Evolutionary conservation across 306 rosid genomes (phyloP), one percentile per base, ranked within the genome.

Genomic region (Astragalus membranaceus): DNA sequence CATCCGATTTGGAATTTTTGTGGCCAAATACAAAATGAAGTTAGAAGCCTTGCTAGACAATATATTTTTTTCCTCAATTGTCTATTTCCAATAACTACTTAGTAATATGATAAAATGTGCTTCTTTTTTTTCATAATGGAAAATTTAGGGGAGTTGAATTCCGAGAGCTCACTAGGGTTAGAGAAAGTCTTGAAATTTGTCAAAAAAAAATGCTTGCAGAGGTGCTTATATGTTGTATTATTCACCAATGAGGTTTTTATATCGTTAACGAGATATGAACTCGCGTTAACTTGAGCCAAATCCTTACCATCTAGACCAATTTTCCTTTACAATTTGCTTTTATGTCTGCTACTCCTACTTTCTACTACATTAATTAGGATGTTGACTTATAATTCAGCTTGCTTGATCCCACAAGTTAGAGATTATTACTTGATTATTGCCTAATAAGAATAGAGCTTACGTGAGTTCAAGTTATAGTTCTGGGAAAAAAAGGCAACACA

Each of bases 341-440:
- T 26, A 17, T 67, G 48, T 55, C 20, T 17, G 57, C 26, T 50
- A 52, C 42, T 46, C 46, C 53, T 58, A 17, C 73, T 70, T 74
- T 74, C 52, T 53, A 62, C 30, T 17, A 44, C 56, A 74, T 74
- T 70, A 58, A 82, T 65, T 44, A 58, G 6, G 75, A 74, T 26
- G 66, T 70, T n/a, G 83, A 78, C 83, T 52, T 50, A 11, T 35
- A 59, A 61, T 50, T 67, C 6, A 29, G 20, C 54, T 70, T 74
- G 75, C 60, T 36, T 78, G 42, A 69, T 78, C 69, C 17, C 11
- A 29, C 77, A 59, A 74, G 78, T 26, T 64, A 17, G n/a, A 56
- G 5, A 73, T 49, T 14, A 51, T 79, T 75, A 58, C 70, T 42
- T 11, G 12, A 48, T 63, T 63, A 63, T 42, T 60, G 29, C 35